Conservation (phyloP, 495 filamentous ascomycete genomes). For the Bathelium albidoporum region DNA sequence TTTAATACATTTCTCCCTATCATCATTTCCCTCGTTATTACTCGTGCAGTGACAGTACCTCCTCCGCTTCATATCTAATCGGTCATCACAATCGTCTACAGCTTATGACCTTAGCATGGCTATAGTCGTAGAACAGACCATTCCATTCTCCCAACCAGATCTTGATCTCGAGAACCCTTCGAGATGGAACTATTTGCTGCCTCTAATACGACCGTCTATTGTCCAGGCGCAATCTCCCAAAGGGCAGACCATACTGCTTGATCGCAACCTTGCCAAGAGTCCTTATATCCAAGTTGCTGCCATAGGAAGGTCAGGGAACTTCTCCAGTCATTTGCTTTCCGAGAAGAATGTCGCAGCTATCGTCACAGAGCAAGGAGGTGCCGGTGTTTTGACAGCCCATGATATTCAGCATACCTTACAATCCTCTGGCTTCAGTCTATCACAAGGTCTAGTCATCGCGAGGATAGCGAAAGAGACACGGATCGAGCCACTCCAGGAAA, state of each 20-base stretch:
- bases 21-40: no score
- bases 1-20: no score
- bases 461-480: slow-evolving; percentile 9
- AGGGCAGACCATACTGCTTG: slow-evolving; percentile 13
- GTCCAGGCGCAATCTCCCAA: slow-evolving; percentile 5
- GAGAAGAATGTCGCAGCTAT: slow-evolving; percentile 17
- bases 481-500: slow-evolving; percentile 6
- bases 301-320: slow-evolving; percentile 12
- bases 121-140: slow-evolving; percentile 18
- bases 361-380: slow-evolving; percentile 10
- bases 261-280: slow-evolving; percentile 7
- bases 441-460: slow-evolving; percentile 12
- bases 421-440: background rate
- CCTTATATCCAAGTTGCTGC: slow-evolving; percentile 11
- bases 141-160: slow-evolving; percentile 19
- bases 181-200: slow-evolving; percentile 15
- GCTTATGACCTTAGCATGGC: slow-evolving; percentile 7
- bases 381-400: slow-evolving; percentile 7
- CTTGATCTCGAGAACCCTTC: slow-evolving; percentile 14
- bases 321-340: slow-evolving; percentile 19
- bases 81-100: background rate
- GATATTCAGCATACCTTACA: slow-evolving; percentile 14
- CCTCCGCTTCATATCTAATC: no score
- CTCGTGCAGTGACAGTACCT: no score
- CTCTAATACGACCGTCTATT: slow-evolving; percentile 14